Base-by-base conservation (phyloP, 805 yeast genomes). In the Lipomyces chichibuensis region DNA sequence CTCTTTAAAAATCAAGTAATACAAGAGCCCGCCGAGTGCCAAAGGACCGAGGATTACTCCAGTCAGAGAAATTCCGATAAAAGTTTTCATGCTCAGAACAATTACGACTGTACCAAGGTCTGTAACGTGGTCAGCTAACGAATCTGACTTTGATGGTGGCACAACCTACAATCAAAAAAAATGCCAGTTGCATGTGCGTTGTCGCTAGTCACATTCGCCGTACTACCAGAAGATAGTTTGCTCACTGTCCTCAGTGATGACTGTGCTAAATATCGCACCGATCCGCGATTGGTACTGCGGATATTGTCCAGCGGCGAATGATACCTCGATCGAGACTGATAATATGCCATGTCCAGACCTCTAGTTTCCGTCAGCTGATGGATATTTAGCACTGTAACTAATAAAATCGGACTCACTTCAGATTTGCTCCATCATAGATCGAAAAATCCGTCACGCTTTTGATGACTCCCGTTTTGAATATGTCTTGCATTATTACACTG, bases 281-380 rank as follows among this genome's bases (percentile, higher is more conserved):
- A 32, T 9, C 59, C 55, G 13, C 61, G 59, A 35, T 57, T 53
- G 20, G 71, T 66, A 33, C 63, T 58, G n/a, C 58, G 57, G 29
- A 90, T 87, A 59, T 84, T 84, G 77, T 92, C 98, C 57, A 85
- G 81, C 6, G 81, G 79, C 0, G 97, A 92, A 75, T 92, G 98
- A 73, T 92, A 92, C 54, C 90, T 77, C 60, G 89, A 85, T 74
- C 98, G 84, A 23, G 97, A 97, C 74, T 87, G 89, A 76, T 85
- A 91, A 76, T 91, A 93, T 0, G 97, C 97, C 74, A 92, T 84
- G 77, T 92, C 98, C 72, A 92, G 83, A 8, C 98, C 98, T 69
- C 96, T 37, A 17, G 7, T n/a, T 9, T n/a, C n/a, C 20, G 20
- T 43, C 49, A 43, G n/a, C 2, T 43, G 17, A 13, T 11, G 13